These are phyloP conservation scores for Tetrapyrgos nigripes DNA, from an alignment of 1,284 basidiomycete species.

Conservation along the genomic window DNA sequence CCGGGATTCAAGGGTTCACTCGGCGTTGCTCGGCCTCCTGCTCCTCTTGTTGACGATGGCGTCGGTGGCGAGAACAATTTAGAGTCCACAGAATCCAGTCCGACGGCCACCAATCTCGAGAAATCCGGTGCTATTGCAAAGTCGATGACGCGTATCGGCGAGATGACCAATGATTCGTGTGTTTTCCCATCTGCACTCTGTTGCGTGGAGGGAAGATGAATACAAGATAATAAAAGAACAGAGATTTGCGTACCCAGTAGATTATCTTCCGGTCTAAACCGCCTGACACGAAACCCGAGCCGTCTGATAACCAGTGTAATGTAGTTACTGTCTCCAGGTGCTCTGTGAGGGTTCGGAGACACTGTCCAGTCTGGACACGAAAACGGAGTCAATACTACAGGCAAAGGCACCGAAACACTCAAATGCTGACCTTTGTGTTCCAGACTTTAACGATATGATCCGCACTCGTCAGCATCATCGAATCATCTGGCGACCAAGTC, in stretches of 20 bases:
- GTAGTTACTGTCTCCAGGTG: slow-evolving; percentile 90
- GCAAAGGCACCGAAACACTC: neutral
- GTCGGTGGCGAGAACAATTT: slow-evolving; percentile 36
- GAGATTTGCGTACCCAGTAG: slow-evolving; percentile 72
- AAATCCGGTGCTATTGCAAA: slow-evolving; percentile 90
- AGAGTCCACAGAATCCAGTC: slow-evolving; percentile 58
- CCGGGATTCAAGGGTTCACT: slow-evolving; percentile 39
- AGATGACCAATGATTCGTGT: slow-evolving; percentile 71
- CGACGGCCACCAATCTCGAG: slow-evolving; percentile 82
- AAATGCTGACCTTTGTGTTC: slow-evolving; percentile 73
- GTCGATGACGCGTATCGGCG: slow-evolving; percentile 89
- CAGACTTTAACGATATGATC: slow-evolving; percentile 86
- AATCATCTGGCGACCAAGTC: slow-evolving; percentile 91
- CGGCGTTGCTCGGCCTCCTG: slow-evolving; percentile 38
- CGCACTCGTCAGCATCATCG: slow-evolving; percentile 80
- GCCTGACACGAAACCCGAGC: slow-evolving; percentile 89
- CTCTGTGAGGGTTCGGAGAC: slow-evolving; percentile 66
- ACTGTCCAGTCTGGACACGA: slow-evolving; percentile 66
- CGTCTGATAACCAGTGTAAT: slow-evolving; percentile 89
- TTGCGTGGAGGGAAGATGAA: slow-evolving; percentile 16
- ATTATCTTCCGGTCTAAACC: slow-evolving; percentile 90
- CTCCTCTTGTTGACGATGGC: slow-evolving; percentile 31
- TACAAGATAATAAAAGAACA: slow-evolving; percentile 9
- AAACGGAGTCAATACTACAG: neutral
- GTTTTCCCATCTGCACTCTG: slow-evolving; percentile 80